A percentile compares a stretch with the other conserved stretches of the same genome.
Conservation (phyloP, 2,329 filamentous ascomycete species). For the Shiraia sp. region DNA sequence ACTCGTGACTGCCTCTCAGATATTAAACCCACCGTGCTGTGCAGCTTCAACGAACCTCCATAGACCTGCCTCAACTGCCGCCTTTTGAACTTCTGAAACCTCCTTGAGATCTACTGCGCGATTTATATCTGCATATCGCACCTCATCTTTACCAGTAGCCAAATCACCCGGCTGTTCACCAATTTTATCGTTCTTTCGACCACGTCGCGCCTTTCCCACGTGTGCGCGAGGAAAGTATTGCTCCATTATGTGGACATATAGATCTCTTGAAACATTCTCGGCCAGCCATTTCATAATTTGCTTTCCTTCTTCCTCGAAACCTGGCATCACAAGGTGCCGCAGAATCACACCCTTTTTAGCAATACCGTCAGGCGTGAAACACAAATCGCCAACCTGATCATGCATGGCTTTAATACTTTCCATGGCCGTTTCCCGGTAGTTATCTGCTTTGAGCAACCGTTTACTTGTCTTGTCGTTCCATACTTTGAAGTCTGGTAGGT, state of each 20-base stretch:
- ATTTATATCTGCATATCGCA: conserved; percentile 78
- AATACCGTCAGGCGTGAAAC: conserved; percentile 79
- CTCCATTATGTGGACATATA: conserved; percentile 87
- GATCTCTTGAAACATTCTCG: conserved; percentile 70
- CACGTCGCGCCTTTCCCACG: conserved; percentile 68
- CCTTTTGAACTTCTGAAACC: conserved; percentile 66
- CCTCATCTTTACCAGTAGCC: conserved; percentile 45
- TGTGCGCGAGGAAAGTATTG: conserved; percentile 82
- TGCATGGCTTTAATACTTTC: conserved; percentile 84
- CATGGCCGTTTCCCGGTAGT: conserved; percentile 72
- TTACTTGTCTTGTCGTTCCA: conserved; percentile 70
- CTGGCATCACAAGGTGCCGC: conserved; percentile 84
- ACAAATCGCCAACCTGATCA: conserved; percentile 77
- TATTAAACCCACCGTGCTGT: conserved; percentile 60
- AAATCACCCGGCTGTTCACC: conserved; percentile 35
- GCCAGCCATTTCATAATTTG: conserved; percentile 79
- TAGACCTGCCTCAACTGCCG: conserved; percentile 71
- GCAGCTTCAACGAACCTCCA: conserved; percentile 77
- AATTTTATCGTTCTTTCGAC: conserved; percentile 39
- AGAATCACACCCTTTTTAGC: conserved; percentile 77
- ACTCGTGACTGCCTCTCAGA: conserved; percentile 23
- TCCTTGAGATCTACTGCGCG: conserved; percentile 68
- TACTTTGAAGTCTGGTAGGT: conserved; percentile 86
- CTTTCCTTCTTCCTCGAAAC: conserved; percentile 71
- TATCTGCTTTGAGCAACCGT: conserved; percentile 75